These are phyloP conservation scores for Nymphaea thermarum DNA, from an alignment of 164 flowering plant genomes.

Conservation along the genomic window DNA sequence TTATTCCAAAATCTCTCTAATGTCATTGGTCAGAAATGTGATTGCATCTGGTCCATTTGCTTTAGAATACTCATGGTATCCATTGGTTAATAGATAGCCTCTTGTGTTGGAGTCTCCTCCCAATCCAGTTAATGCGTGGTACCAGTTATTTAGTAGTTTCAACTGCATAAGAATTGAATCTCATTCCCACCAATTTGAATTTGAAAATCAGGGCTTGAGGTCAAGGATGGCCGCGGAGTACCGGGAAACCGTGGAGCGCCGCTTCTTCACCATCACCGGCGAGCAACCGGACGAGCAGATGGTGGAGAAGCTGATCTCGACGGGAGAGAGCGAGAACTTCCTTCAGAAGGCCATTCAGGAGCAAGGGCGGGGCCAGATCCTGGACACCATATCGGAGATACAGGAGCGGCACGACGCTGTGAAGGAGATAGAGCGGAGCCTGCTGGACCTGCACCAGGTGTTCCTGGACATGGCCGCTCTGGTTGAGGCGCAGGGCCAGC, in stretches of 20 bases:
- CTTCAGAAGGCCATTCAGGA: conserved; percentile 23
- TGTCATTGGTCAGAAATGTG: too few species aligned
- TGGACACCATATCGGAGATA: conserved; percentile 24
- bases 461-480: conserved; percentile 31
- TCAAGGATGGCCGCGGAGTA: conserved; percentile 13
- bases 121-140: too few species aligned
- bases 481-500: conserved; percentile 30
- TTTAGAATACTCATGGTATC: not conserved
- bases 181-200: too few species aligned
- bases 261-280: conserved; percentile 24
- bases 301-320: conserved; percentile 19
- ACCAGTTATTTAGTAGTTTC: not conserved
- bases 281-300: conserved; percentile 17
- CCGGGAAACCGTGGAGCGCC: conserved; percentile 23
- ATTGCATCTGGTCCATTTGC: too few species aligned
- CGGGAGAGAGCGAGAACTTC: conserved; percentile 19
- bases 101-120: too few species aligned
- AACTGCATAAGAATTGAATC: too few species aligned
- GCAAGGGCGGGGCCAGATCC: conserved; percentile 21
- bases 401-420: conserved; percentile 26
- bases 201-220: conserved; percentile 1
- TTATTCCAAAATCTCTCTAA: too few species aligned
- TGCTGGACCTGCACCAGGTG: conserved; percentile 27
- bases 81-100: too few species aligned
- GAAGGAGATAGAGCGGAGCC: conserved; percentile 24